phyloP scores from a whole-genome alignment of 2,329 filamentous ascomycete genomes.

The Tolypocladium album region DNA sequence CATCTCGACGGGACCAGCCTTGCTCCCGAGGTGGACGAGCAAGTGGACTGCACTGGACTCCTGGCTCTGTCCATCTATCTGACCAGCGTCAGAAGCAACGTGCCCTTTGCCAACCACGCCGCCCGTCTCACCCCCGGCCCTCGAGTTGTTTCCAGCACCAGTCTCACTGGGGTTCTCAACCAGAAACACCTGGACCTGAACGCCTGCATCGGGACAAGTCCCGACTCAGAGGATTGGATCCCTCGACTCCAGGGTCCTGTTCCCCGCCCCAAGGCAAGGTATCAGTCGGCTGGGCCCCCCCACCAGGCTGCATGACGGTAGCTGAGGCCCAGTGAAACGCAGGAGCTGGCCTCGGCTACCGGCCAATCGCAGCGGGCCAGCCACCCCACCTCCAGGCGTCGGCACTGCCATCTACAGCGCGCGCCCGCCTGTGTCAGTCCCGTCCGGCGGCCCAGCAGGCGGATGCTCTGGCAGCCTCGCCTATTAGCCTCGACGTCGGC shows the following conservation, averaged over 20 bases:
- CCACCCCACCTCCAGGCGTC: slow-evolving; percentile 8
- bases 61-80: background rate
- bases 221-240: background rate
- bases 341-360: slow-evolving; percentile 11
- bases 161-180: background rate
- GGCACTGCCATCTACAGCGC: background rate
- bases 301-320: background rate
- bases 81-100: background rate
- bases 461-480: slow-evolving; percentile 16
- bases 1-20: background rate
- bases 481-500: slow-evolving; percentile 9
- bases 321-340: background rate
- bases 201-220: background rate
- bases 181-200: background rate
- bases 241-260: background rate
- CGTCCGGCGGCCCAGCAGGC: background rate
- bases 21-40: background rate
- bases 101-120: background rate
- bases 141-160: background rate
- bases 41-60: background rate
- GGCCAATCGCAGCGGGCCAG: slow-evolving; percentile 12
- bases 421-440: background rate
- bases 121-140: background rate
- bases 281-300: background rate
- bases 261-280: background rate